phyloP scores from a whole-genome alignment of 768 basidiomycete species.

The Suillus alpinus region DNA sequence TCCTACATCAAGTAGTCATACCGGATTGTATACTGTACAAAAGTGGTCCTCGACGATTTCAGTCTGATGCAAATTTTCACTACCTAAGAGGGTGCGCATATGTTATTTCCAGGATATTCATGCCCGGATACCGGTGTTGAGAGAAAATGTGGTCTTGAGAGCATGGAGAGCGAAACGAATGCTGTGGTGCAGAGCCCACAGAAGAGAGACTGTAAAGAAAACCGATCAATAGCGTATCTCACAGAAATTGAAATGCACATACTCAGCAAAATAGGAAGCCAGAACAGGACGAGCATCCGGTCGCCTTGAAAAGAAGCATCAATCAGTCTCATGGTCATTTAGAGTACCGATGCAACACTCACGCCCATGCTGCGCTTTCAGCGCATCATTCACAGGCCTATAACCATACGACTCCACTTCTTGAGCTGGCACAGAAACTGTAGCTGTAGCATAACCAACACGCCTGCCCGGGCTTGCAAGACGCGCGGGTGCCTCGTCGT shows the following conservation, averaged over 20 bases:
- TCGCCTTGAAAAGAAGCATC: conserved; percentile 51
- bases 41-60: neutral
- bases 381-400: conserved; percentile 45
- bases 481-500: conserved; percentile 18
- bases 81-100: neutral
- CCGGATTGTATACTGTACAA: neutral
- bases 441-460: conserved; percentile 45
- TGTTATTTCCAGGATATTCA: conserved; percentile 10
- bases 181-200: conserved; percentile 60
- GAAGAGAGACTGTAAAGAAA: conserved; percentile 46
- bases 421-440: conserved; percentile 52
- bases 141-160: conserved; percentile 45
- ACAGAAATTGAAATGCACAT: conserved; percentile 31
- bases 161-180: conserved; percentile 50
- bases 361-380: conserved; percentile 68
- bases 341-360: conserved; percentile 13
- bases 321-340: conserved; percentile 6
- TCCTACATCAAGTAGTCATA: neutral
- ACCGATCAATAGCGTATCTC: conserved; percentile 7
- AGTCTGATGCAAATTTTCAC: neutral
- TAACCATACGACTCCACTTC: conserved; percentile 72
- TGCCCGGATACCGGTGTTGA: conserved; percentile 40
- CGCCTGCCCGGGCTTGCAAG: conserved; percentile 36
- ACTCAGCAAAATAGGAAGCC: conserved; percentile 83
- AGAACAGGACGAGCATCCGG: conserved; percentile 81